Conservation (phyloP, 208 protist genomes). For the Histomonas meleagridis region DNA sequence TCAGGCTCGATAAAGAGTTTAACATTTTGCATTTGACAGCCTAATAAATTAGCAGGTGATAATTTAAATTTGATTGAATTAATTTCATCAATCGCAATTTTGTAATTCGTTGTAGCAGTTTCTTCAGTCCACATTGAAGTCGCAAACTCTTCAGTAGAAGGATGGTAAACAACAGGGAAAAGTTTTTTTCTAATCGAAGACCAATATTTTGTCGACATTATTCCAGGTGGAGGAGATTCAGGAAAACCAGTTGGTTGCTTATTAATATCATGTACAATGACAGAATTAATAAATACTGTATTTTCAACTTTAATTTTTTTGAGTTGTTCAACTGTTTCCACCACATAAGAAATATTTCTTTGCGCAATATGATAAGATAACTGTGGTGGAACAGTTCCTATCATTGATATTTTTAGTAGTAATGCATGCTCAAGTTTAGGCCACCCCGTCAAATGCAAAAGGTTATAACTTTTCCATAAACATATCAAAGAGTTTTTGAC, state of each 20-base stretch:
- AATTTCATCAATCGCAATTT: background rate
- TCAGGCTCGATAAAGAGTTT: background rate
- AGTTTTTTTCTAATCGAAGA: background rate
- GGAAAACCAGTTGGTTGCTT: background rate
- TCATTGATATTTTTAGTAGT: background rate
- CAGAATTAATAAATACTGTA: background rate
- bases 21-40: background rate
- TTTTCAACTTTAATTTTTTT: background rate
- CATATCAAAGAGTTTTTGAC: background rate
- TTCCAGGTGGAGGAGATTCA: background rate
- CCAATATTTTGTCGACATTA: background rate
- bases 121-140: background rate
- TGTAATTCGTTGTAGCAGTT: background rate
- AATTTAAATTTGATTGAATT: background rate
- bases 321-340: background rate
- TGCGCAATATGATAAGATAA: background rate
- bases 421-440: background rate
- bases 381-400: background rate
- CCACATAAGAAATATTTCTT: background rate
- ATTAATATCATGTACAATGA: background rate
- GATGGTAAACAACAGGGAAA: background rate
- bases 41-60: background rate
- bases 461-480: background rate
- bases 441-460: background rate
- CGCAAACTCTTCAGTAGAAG: background rate